Base-by-base conservation (phyloP, 441 rosid species). In the Euphorbia corollata region DNA sequence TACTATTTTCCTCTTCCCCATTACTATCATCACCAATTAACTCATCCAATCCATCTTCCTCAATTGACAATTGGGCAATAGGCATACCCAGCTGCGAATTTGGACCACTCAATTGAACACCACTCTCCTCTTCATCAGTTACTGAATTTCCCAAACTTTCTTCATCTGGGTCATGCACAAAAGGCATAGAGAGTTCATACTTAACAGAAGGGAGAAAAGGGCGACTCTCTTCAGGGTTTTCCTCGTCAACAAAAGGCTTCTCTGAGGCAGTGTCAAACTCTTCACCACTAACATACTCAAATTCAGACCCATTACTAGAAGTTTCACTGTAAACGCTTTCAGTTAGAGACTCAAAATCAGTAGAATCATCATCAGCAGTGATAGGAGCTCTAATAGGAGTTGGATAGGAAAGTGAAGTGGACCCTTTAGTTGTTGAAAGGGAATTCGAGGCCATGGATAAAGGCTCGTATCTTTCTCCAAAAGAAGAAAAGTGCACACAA, bases 301-400 rank as follows among this genome's bases (percentile, higher is more conserved):
- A 64, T 57, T 61, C 85, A 51, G 61, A 74, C 77, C 77, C 84
- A 20, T 70, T 67, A 20, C 56, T 47, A 76, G 64, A 66, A 71
- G 57, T 61, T 24, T 24, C 50, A 63, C 73, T 80, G 45, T 71
- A 75, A 76, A 64, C 62, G 64, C 59, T 59, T 0, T 51, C 76
- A 58, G 56, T 61, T 74, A 68, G 72, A 8, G 74, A 68, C 18
- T 80, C 84, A 70, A 60, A 72, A 34, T 77, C 81, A 69, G 80
- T 73, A 58, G 68, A 79, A 48, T 71, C 84, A 1, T 81, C 82
- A 54, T 84, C 89, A 57, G 70, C 9, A 12, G 91, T 83, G 54
- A 81, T 32, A 73, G 90, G 97, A 78, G 97, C 96, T 67, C 91
- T 83, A 30, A 91, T 84, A 20, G 79, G 84, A 27, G 83, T 51